Evolutionary conservation across 2,329 filamentous ascomycete species (phyloP).

Genomic region (Fusarium nematophilum): DNA sequence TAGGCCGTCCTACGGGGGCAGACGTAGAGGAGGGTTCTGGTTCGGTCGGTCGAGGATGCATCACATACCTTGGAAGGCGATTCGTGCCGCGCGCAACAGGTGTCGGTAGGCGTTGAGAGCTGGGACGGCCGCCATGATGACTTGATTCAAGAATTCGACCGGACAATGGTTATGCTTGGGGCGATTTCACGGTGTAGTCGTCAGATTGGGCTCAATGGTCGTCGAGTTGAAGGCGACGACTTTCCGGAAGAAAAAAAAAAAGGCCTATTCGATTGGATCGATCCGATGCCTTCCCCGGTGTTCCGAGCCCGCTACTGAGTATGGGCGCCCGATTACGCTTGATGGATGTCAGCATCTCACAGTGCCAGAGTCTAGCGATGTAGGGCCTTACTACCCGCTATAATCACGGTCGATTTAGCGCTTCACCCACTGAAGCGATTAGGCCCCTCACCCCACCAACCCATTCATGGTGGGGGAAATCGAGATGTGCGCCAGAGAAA

Average conservation of each 20-base stretch:
- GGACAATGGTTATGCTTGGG: neutral
- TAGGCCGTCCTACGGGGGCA: no score
- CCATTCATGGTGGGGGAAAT: constrained; percentile 36
- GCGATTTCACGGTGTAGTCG: neutral
- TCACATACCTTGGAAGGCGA: constrained; percentile 82
- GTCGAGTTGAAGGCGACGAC: constrained; percentile 4
- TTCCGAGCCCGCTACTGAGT: neutral
- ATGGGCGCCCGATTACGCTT: neutral
- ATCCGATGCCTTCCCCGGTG: constrained; percentile 2
- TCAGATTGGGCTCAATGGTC: neutral
- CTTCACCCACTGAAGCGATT: constrained; percentile 9
- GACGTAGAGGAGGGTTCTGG: neutral
- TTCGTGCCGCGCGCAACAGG: constrained; percentile 80
- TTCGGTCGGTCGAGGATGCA: neutral
- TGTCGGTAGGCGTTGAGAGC: constrained; percentile 83
- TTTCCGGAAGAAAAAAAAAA: constrained; percentile 29
- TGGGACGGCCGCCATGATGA: constrained; percentile 55
- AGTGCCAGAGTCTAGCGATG: neutral
- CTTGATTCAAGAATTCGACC: neutral
- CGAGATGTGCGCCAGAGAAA: constrained; percentile 26
- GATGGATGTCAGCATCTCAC: neutral
- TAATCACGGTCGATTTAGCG: neutral
- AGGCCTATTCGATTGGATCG: neutral
- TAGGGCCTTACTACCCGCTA: constrained; percentile 7
- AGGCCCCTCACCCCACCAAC: constrained; percentile 39